Evolutionary conservation across 140 eudicot species (phyloP), one percentile per base, ranked within the genome.

Genomic region (Ambrosia hybrid): DNA sequence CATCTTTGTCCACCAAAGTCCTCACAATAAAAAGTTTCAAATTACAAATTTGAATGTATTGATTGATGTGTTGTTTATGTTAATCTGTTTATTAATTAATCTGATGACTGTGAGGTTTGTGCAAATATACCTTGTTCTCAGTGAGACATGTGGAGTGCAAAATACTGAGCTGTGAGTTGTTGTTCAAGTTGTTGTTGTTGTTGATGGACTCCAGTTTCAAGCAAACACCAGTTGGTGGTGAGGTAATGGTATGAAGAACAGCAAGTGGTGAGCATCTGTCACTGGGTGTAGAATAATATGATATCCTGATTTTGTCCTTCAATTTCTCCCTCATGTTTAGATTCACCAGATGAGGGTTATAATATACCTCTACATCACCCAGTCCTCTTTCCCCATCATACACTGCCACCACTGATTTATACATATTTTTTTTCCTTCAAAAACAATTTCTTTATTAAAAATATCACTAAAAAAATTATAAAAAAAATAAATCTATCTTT

Each of bases 191-290:
- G 83, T 34, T 66, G 52, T 46, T 55, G 57, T 41, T 64, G 86
- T n/a, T n/a, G n/a, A 57, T 61, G 88, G 73, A 83, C 78, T 95
- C 96, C 95, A 88, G 26, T 88, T 88, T 95, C 87, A 91, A 85
- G 89, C 95, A 83, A 75, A 87, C 57, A 4, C 96, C 96, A 53
- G 75, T 16, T 2, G 81, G 34, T 36, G 83, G 53, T 67, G 90
- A 59, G 53, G 86, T 76, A 3, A 91, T 74, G 3, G 89, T 95
- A 64, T 86, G 92, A 67, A 95, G 95, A 73, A 95, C 99, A 21
- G 99, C 97, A 17, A 95, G 88, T 48, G 99, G 99, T 8, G 95
- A 85, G 74, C 99, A 95, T 73, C 99, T 86, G 73, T 95, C 99
- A 77, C 99, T 91, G 4, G 89, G 83, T 41, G 81, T 82, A 0